Evolutionary conservation across 331 rosid species (phyloP).

Genomic region (Dryas integrifolia): DNA sequence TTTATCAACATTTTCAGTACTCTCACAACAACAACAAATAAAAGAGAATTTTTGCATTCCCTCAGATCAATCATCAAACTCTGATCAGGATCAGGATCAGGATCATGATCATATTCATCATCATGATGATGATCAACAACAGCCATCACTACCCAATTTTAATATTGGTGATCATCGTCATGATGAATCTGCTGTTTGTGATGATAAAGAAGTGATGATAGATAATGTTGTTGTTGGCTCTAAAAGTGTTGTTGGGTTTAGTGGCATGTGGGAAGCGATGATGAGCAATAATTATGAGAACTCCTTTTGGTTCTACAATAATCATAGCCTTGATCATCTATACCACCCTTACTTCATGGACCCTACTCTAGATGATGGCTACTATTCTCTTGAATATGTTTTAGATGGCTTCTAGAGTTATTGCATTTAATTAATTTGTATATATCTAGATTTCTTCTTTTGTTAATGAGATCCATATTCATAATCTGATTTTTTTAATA

Average conservation of each 20-base stretch:
- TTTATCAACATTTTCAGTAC: too few species aligned
- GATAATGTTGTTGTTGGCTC: neutral
- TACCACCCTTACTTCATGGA: slow-evolving; percentile 13
- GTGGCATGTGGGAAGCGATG: slow-evolving; percentile 15
- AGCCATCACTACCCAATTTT: neutral
- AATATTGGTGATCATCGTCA: neutral
- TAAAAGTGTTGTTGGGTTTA: slow-evolving; percentile 4
- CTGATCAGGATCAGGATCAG: neutral
- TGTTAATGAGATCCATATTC: too few species aligned
- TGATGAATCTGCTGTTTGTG: neutral
- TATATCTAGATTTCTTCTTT: neutral
- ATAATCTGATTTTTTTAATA: too few species aligned
- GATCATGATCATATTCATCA: too few species aligned
- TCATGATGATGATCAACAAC: neutral
- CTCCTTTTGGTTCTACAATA: slow-evolving; percentile 25
- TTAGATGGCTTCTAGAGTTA: slow-evolving; percentile 25
- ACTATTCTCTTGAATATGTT: neutral
- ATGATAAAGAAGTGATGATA: slow-evolving; percentile 5
- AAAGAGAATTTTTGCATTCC: neutral
- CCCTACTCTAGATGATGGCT: slow-evolving; percentile 13
- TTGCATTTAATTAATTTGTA: neutral
- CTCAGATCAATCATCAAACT: neutral
- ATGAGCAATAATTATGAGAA: slow-evolving; percentile 8
- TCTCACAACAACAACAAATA: neutral
- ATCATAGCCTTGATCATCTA: slow-evolving; percentile 15